Percentiles rank a stretch among this genome's conserved stretches.
These are phyloP conservation scores for Entonaema liquescens DNA, from an alignment of 495 filamentous ascomycete species.

Conservation along the genomic window DNA sequence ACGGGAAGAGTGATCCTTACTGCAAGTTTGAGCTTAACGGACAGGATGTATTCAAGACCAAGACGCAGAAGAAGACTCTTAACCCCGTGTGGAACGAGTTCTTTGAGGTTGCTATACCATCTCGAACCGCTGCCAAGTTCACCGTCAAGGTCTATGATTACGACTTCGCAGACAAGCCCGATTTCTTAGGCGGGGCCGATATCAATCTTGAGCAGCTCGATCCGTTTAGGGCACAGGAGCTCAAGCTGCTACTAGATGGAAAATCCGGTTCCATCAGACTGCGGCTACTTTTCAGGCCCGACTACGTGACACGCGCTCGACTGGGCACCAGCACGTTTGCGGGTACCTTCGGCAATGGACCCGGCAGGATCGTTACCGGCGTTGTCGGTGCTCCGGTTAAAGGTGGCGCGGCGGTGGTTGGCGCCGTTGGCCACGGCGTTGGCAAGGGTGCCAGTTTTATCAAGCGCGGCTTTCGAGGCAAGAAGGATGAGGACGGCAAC, in stretches of 20 bases:
- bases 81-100: slow-evolving; percentile 95
- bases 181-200: slow-evolving; percentile 78
- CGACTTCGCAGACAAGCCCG: slow-evolving; percentile 92
- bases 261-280: slow-evolving; percentile 86
- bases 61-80: slow-evolving; percentile 94
- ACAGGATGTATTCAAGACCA: slow-evolving; percentile 88
- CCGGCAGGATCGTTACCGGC: slow-evolving; percentile 87
- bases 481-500: slow-evolving; percentile 65
- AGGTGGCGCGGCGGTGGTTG: slow-evolving; percentile 78
- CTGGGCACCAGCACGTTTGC: slow-evolving; percentile 94
- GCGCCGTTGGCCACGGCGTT: slow-evolving; percentile 77
- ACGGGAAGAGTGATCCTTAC: slow-evolving; percentile 95
- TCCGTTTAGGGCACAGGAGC: slow-evolving; percentile 79
- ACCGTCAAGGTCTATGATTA: slow-evolving; percentile 88
- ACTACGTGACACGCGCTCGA: slow-evolving; percentile 86
- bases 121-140: slow-evolving; percentile 86
- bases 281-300: slow-evolving; percentile 90
- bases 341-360: slow-evolving; percentile 85
- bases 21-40: slow-evolving; percentile 92
- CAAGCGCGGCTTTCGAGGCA: slow-evolving; percentile 77
- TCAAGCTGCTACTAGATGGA: slow-evolving; percentile 80
- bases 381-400: slow-evolving; percentile 88
- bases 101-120: slow-evolving; percentile 84
- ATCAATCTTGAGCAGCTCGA: slow-evolving; percentile 86
- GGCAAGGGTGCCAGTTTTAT: slow-evolving; percentile 89